A percentile compares a stretch with the other conserved stretches of the same genome.
phyloP scores from a whole-genome alignment of 352 stramenopile species.

The Blastocystis sp. region DNA sequence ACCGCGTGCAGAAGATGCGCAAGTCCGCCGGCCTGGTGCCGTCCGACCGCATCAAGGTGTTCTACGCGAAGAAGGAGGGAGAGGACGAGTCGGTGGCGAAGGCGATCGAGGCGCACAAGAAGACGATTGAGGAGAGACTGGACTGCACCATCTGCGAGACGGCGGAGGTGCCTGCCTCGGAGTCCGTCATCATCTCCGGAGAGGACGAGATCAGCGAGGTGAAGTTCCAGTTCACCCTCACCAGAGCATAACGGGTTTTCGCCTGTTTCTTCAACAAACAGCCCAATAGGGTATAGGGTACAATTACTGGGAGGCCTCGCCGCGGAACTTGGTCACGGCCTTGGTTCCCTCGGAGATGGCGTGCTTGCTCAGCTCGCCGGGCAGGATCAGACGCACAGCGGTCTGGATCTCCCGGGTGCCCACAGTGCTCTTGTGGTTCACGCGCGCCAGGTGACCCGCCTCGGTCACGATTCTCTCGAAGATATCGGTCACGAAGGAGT shows the following conservation, averaged over 20 bases:
- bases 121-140: constrained; percentile 67
- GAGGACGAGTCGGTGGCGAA: constrained; percentile 74
- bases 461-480: no score
- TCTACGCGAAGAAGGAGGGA: constrained; percentile 81
- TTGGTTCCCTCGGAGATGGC: no score
- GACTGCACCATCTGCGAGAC: constrained; percentile 38
- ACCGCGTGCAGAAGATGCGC: constrained; percentile 93
- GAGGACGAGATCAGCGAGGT: constrained; percentile 60
- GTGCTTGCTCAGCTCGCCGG: no score
- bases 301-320: no score
- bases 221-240: constrained; percentile 57
- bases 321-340: no score
- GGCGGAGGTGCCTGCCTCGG: background rate
- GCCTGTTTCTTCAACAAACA: no score
- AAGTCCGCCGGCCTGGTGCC: constrained; percentile 90
- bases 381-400: no score
- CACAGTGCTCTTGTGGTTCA: no score
- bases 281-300: no score
- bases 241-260: background rate
- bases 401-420: no score
- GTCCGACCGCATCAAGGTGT: constrained; percentile 91
- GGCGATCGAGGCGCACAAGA: constrained; percentile 72
- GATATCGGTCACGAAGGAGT: no score
- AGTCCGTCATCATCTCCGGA: background rate
- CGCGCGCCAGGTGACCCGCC: no score